A percentile compares a stretch with the other conserved stretches of the same genome.
These are phyloP conservation scores for Trametes polyzona DNA, from an alignment of 1,284 basidiomycete species.

Conservation along the genomic window DNA sequence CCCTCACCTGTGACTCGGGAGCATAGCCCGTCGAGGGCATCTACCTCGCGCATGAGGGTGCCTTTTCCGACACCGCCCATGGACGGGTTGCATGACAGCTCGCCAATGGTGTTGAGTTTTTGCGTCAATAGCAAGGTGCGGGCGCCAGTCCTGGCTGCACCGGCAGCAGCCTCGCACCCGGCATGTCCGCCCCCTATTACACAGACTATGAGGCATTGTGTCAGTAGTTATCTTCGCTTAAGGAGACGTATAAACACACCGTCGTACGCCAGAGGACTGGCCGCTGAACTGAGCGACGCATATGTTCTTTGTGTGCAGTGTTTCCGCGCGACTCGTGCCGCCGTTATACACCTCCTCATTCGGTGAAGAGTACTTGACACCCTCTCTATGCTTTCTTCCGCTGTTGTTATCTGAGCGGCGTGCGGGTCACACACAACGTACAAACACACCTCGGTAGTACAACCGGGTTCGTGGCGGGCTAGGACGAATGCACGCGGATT, in stretches of 20 bases:
- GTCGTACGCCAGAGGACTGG: constrained; percentile 28
- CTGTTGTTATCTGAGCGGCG: not conserved
- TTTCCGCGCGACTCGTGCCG: not conserved
- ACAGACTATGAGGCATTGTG: constrained; percentile 55
- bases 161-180: constrained; percentile 89
- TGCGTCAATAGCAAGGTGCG: constrained; percentile 83
- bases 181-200: constrained; percentile 93
- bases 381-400: not conserved
- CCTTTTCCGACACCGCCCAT: constrained; percentile 91
- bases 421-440: too few relatives aligned
- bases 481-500: too few relatives aligned
- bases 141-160: constrained; percentile 81
- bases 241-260: constrained; percentile 16
- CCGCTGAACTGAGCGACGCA: constrained; percentile 16
- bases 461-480: too few relatives aligned
- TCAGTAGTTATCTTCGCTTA: not conserved
- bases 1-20: constrained; percentile 70
- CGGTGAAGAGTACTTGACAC: not conserved
- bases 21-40: constrained; percentile 86
- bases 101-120: constrained; percentile 79
- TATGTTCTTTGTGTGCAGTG: not conserved
- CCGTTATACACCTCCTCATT: constrained; percentile 16
- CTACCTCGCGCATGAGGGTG: constrained; percentile 85
- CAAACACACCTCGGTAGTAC: too few relatives aligned
- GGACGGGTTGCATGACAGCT: constrained; percentile 90